Evolutionary conservation across 257 asterid species (phyloP).

Genomic region (Gardenia jasminoides): DNA sequence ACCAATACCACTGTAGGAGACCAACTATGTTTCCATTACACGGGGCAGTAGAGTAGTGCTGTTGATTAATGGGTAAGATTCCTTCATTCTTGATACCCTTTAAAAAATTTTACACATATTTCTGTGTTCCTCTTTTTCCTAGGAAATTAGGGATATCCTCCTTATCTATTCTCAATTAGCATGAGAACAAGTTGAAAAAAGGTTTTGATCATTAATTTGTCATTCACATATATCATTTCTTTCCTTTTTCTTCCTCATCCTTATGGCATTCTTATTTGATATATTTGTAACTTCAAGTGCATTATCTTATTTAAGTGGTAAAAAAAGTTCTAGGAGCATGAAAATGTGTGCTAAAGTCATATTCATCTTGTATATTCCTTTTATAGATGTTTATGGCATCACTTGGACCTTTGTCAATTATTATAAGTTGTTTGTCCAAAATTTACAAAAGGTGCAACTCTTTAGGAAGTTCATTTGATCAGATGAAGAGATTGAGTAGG

Average conservation of each 20-base stretch:
- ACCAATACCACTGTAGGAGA: slow-evolving; percentile 62
- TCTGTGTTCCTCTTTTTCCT: not conserved
- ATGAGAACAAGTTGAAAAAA: not conserved
- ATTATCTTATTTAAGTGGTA: not conserved
- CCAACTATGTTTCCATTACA: slow-evolving; percentile 82
- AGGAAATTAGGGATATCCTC: not conserved
- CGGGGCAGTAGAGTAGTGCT: slow-evolving; percentile 93
- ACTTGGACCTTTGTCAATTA: too few species aligned
- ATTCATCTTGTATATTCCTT: too few species aligned
- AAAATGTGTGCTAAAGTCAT: too few species aligned
- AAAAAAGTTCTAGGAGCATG: not conserved
- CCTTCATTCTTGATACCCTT: not conserved
- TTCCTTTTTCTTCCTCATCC: not conserved
- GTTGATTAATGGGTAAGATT: slow-evolving; percentile 86
- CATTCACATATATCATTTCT: not conserved
- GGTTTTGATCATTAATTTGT: not conserved
- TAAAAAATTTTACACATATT: not conserved
- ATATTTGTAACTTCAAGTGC: not conserved
- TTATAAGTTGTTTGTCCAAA: not conserved
- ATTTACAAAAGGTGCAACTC: not conserved
- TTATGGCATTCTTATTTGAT: not conserved
- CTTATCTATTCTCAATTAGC: not conserved
- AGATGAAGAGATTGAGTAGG: not conserved
- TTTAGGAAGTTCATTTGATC: not conserved
- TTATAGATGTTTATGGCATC: too few species aligned